Evolutionary conservation across 352 stramenopile genomes (phyloP).

Genomic region (Pythium phragmitis): DNA sequence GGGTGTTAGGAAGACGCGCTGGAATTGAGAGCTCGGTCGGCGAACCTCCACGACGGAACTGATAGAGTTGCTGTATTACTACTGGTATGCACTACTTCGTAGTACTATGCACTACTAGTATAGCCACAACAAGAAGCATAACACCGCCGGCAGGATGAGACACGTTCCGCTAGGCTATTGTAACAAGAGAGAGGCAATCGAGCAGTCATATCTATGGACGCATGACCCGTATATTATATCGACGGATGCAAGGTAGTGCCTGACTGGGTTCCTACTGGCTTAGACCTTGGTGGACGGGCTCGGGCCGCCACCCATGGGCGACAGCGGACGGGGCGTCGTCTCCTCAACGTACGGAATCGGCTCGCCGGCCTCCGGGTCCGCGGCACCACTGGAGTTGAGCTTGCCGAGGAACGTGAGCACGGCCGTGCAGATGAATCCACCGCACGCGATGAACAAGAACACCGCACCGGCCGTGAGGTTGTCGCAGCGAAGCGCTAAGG

Average conservation of each 20-base stretch:
- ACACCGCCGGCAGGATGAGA: no score
- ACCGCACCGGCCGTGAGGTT: constrained; percentile 47
- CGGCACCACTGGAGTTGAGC: neutral
- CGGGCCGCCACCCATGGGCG: constrained; percentile 11
- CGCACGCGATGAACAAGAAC: constrained; percentile 54
- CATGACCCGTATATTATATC: neutral
- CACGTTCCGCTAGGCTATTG: no score
- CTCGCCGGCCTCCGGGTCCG: neutral
- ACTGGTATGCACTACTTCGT: no score
- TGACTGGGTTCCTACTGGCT: neutral
- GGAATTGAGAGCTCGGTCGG: no score
- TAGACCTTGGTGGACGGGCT: constrained; percentile 22
- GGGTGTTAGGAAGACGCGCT: no score
- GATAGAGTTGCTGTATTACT: no score
- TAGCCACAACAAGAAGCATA: no score
- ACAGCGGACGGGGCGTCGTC: constrained; percentile 16
- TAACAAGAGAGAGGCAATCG: no score
- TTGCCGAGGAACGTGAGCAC: constrained; percentile 23
- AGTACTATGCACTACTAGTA: no score
- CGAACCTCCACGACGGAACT: no score
- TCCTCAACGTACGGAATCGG: constrained; percentile 19
- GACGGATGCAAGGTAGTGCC: neutral
- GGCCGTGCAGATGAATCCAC: constrained; percentile 27
- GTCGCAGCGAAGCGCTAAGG: constrained; percentile 36
- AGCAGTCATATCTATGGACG: no score